phyloP scores from a whole-genome alignment of 1,139 yeast genomes.

The Kluyveromyces marxianus region DNA sequence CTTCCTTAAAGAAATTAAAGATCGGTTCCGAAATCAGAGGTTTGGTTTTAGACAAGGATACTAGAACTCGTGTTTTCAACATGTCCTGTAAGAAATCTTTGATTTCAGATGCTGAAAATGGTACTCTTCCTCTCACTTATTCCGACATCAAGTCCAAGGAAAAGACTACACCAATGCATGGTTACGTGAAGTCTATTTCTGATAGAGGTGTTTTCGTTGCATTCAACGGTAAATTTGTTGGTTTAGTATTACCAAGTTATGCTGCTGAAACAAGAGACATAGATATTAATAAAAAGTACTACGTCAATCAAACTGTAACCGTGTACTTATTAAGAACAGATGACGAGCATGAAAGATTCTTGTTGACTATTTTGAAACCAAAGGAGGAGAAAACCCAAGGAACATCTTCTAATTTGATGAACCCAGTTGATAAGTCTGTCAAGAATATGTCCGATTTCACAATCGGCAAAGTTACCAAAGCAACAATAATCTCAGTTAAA shows the following conservation, averaged over 20 bases:
- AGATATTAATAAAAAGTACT: conserved; percentile 51
- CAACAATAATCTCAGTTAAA: conserved; percentile 54
- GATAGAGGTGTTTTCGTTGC: conserved; percentile 75
- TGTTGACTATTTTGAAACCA: conserved; percentile 47
- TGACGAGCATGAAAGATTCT: conserved; percentile 61
- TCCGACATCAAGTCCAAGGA: conserved; percentile 51
- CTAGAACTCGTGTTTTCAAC: conserved; percentile 50
- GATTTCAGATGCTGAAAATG: conserved; percentile 52
- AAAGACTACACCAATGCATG: conserved; percentile 41
- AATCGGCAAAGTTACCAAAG: conserved; percentile 58
- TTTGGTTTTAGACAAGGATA: conserved; percentile 63
- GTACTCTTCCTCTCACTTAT: conserved; percentile 49
- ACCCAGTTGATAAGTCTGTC: conserved; percentile 55
- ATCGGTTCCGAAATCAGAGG: conserved; percentile 56
- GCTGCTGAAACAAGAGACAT: conserved; percentile 51
- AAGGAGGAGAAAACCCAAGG: conserved; percentile 9
- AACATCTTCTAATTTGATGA: conserved; percentile 26
- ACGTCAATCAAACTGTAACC: conserved; percentile 56
- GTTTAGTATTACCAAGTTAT: conserved; percentile 73
- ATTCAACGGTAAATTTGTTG: conserved; percentile 75
- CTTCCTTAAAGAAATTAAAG: conserved; percentile 46
- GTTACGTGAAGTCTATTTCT: conserved; percentile 73
- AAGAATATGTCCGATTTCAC: conserved; percentile 43
- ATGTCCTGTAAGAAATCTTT: conserved; percentile 61
- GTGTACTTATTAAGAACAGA: conserved; percentile 60